Evolutionary conservation across 805 yeast species (phyloP), one percentile per base, ranked within the genome.

Genomic region (Sugiyamaella floridensis): DNA sequence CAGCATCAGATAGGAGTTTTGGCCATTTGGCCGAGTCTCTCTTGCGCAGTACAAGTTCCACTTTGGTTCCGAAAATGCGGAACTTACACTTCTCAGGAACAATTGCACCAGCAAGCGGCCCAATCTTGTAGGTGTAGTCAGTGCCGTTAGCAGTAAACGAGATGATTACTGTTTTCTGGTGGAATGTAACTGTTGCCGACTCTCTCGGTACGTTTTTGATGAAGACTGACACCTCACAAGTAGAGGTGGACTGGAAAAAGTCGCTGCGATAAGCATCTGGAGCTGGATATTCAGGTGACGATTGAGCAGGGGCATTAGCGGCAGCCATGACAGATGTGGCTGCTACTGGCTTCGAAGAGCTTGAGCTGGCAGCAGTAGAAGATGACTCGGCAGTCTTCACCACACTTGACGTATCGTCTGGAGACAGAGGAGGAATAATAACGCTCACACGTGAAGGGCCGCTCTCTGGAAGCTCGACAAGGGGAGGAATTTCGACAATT

Each of bases 11-110:
- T 22, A 48, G 22, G 42, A 58, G 48, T 9, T 20, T 41, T 8
- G 32, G 11, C 62, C 62, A 58, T n/a, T 49, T 44, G 2, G 16
- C 6, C 2, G 65, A 55, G 0, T 59, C 59, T 9, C 62, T 64
- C 63, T 89, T 89, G 22, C 45, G 63, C 42, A 90, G 68, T n/a
- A 66, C 66, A 8, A 89, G 64, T 66, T 92, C 97, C 2, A 92
- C 59, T 62, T 92, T 92, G 18, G 93, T 85, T 1, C 83, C 72
- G 61, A 79, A 82, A 1, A 89, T 77, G 11, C 71, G 74, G 59
- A 67, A 79, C 0, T 71, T 61, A 1, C 83, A 76, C 18, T 68
- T 58, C 0, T 62, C 65, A 0, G 81, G 71, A 26, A 69, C 76
- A 28, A 92, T 81, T 18, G 67, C 70, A 12, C 73, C 77, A 50